Evolutionary conservation across 257 asterid species (phyloP), one percentile per base, ranked within the genome.

Genomic region (Scutellaria barbata): DNA sequence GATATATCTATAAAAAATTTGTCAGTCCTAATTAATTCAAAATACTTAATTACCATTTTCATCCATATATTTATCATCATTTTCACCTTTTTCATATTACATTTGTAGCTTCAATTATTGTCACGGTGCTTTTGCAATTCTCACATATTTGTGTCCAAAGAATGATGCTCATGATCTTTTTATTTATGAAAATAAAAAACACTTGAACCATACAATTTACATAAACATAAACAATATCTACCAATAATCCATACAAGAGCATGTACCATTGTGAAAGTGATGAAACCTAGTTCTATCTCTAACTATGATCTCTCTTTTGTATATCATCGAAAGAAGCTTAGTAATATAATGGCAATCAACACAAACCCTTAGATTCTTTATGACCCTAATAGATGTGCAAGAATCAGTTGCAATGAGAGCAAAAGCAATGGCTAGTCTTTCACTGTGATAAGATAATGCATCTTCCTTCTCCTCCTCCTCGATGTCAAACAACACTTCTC

Each of bases 161-260:
- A 25, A 25, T 25, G 30, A 3, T 1, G 30, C 3, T 25, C 30
- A 25, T 25, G 30, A 25, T 25, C 30, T 25, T n/a, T n/a, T n/a
- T n/a, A n/a, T n/a, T n/a, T n/a, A n/a, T n/a, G n/a, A n/a, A n/a
- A n/a, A n/a, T n/a, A n/a, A n/a, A n/a, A n/a, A n/a, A n/a, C n/a
- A n/a, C 25, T 22, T 22, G 2, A 30, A 30, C 35, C 35, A 30
- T 30, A 2, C 35, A 30, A 30, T 30, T 30, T 30, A 3, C 35
- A 30, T 2, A 51, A 66, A 50, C 25, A 68, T 65, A 67, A 39
- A 48, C 35, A 40, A 57, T 7, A 63, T 16, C 78, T 79, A 86
- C 96, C 93, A 89, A 54, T 80, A 87, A 52, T 87, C 96, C 72
- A 72, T 58, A 75, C 90, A 89, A 59, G 92, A 85, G 78, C 94